Evolutionary conservation across 495 filamentous ascomycete genomes (phyloP).

Genomic region (Terfezia claveryi): DNA sequence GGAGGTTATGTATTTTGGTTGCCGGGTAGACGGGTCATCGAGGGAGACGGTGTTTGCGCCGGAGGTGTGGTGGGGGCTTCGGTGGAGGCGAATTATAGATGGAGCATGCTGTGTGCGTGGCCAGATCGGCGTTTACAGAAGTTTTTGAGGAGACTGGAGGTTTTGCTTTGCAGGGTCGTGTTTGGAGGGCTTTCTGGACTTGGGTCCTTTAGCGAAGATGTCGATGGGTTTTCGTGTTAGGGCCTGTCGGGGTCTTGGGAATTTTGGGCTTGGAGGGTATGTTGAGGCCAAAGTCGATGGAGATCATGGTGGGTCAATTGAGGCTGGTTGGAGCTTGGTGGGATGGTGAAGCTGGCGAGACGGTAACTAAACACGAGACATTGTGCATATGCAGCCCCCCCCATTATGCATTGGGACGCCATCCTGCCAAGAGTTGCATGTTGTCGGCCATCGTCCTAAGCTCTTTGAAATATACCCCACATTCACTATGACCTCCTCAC

Average conservation of each 20-base stretch:
- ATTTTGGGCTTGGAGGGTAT: conserved; percentile 3
- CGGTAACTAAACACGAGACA: too few species aligned
- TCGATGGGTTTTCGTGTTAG: conserved; percentile 10
- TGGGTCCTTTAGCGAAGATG: conserved; percentile 4
- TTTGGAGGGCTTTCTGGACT: not conserved
- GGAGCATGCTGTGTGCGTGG: conserved; percentile 19
- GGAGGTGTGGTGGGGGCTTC: too few species aligned
- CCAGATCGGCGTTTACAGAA: conserved; percentile 12
- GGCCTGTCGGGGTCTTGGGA: not conserved
- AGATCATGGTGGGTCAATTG: conserved; percentile 2
- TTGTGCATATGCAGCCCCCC: too few species aligned
- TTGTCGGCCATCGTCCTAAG: too few species aligned
- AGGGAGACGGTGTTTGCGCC: conserved; percentile 4
- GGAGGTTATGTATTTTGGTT: conserved; percentile 65
- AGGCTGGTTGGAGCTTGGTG: not conserved
- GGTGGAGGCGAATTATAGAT: too few species aligned
- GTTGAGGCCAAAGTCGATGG: conserved; percentile 10
- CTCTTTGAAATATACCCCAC: too few species aligned
- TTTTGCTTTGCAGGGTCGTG: not conserved
- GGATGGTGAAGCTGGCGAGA: too few species aligned
- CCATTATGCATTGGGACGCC: too few species aligned
- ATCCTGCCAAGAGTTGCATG: too few species aligned
- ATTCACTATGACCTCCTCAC: too few species aligned
- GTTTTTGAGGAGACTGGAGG: too few species aligned
- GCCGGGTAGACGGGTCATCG: conserved; percentile 26